phyloP scores from a whole-genome alignment of 2,329 filamentous ascomycete genomes.

The Penicillium sclerotiorum region DNA sequence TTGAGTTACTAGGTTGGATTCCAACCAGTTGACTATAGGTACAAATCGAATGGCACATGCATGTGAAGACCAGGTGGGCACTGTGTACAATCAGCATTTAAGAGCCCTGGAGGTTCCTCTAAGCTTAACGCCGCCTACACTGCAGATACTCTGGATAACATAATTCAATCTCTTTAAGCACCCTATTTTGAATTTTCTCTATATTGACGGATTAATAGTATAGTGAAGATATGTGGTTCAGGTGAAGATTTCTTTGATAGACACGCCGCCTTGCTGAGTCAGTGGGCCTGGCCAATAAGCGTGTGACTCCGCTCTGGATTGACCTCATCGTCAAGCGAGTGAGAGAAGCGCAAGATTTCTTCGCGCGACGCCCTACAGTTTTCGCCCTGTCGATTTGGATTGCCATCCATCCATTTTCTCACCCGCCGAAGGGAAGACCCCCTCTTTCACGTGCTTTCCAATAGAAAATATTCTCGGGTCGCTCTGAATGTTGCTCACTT shows the following conservation, averaged over 20 bases:
- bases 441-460: too few species aligned
- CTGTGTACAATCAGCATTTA: too few species aligned
- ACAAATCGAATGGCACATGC: too few species aligned
- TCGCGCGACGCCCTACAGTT: constrained; percentile 5
- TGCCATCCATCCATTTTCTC: too few species aligned
- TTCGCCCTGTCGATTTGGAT: constrained; percentile 10
- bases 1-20: too few species aligned
- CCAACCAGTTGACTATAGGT: too few species aligned
- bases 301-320: constrained; percentile 16
- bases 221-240: not conserved
- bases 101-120: too few species aligned
- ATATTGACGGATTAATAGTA: too few species aligned
- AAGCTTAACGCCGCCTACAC: too few species aligned
- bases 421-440: too few species aligned
- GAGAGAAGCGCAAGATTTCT: constrained; percentile 24
- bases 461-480: too few species aligned
- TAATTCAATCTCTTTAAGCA: not conserved
- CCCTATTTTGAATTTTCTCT: not conserved
- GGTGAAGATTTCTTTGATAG: not conserved
- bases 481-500: constrained; percentile 20
- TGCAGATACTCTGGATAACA: not conserved
- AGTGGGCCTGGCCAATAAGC: constrained; percentile 22
- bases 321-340: constrained; percentile 29
- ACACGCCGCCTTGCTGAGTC: constrained; percentile 22
- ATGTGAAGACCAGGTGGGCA: too few species aligned